Base-by-base conservation (phyloP, 441 rosid genomes). In the Adansonia grandidieri region DNA sequence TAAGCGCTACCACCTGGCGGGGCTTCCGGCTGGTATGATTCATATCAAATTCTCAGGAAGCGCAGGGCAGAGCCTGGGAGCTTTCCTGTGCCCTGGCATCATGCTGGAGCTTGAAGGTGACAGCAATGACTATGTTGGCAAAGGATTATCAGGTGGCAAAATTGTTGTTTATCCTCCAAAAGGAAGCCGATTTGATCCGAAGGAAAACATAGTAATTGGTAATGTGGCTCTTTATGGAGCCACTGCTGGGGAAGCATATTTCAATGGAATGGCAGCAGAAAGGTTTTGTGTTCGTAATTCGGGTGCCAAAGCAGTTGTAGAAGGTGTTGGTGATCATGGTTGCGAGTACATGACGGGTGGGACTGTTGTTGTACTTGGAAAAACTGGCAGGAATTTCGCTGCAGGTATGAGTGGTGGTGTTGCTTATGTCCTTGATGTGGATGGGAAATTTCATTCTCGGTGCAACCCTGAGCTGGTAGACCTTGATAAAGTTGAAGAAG, bases 301-400 rank as follows among this genome's bases (percentile, higher is more conserved):
- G n/a, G 99, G 99, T 77, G 99, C 93, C 17, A 94, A 75, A 79
- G 98, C 99, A 10, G 99, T 97, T 72, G 99, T 97, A 8, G 99
- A 97, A 89, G 99, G 99, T 74, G 93, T 97, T 79, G 99, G 99
- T 76, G 99, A 97, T 84, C 99, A 97, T 84, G 99, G 99, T 65
- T 97, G 99, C 20, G 99, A 97, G 86, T 97, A 97, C 87, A 97
- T 97, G 99, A 97, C 99, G 14, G 99, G 99, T 57, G 99, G 99
- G 63, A 97, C 91, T 9, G 98, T 97, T 2, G 97, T 92, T 70
- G 97, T 97, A 69, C 98, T 97, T 40, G 99, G 99, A 17, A 95
- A 92, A 86, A 95, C 99, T 47, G 99, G 99, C 71, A 90, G 99
- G 85, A 97, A 97, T 84, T 97, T 97, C 80, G 99, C 99, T 78